Evolutionary conservation across 2,329 filamentous ascomycete genomes (phyloP).

Genomic region (Hymenoscyphus repandus): DNA sequence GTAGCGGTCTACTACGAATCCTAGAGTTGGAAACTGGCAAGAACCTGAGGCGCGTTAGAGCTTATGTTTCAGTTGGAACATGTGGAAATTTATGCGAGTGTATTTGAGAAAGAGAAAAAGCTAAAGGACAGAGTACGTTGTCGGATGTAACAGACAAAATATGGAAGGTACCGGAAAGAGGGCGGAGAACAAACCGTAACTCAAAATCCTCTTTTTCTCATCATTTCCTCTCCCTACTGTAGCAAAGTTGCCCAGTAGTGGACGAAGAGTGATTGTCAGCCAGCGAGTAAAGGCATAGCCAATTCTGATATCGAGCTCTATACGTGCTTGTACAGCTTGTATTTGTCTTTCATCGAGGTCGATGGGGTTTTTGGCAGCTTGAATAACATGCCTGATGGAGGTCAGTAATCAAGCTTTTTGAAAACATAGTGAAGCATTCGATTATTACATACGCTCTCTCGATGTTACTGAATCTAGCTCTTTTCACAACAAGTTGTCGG

Average conservation of each 20-base stretch:
- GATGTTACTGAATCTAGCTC: conserved; percentile 93
- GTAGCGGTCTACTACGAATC: conserved; percentile 95
- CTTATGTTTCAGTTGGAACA: not conserved
- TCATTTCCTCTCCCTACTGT: conserved; percentile 46
- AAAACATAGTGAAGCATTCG: conserved; percentile 27
- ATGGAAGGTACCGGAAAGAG: not conserved
- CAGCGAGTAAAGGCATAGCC: conserved; percentile 90
- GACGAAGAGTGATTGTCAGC: conserved; percentile 72
- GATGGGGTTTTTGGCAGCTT: conserved; percentile 72
- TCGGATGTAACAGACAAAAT: no score
- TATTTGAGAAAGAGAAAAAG: no score
- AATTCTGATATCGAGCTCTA: conserved; percentile 88
- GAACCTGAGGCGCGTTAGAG: conserved; percentile 47
- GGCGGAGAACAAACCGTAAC: conserved; percentile 61
- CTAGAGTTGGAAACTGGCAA: conserved; percentile 93
- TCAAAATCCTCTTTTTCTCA: conserved; percentile 48
- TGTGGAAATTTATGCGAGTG: no score
- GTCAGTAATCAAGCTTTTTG: not conserved
- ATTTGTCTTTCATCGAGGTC: conserved; percentile 80
- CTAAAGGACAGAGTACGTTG: no score
- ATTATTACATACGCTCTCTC: conserved; percentile 62
- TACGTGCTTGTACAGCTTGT: conserved; percentile 80
- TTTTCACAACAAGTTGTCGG: conserved; percentile 67
- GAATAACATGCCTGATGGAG: conserved; percentile 68
- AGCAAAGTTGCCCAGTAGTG: conserved; percentile 62